Evolutionary conservation across 2,329 filamentous ascomycete species (phyloP).

Genomic region (Xylaria digitata): DNA sequence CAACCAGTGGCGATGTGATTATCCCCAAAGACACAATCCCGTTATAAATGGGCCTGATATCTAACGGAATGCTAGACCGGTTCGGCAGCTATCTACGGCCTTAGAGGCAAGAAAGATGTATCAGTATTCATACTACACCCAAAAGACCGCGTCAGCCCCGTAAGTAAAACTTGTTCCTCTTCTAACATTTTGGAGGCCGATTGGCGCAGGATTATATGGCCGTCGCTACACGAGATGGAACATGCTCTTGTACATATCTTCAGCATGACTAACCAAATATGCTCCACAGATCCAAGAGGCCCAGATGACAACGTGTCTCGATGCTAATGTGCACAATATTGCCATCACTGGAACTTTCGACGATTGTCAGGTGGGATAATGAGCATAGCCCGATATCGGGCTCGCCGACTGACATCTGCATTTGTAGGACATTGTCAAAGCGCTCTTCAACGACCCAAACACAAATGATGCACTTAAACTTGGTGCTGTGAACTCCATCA

Average conservation of each 20-base stretch:
- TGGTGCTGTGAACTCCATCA: constrained; percentile 96
- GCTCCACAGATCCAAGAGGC: constrained; percentile 78
- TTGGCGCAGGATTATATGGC: not conserved
- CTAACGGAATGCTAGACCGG: constrained; percentile 69
- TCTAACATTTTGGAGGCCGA: not conserved
- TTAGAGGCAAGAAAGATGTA: constrained; percentile 95
- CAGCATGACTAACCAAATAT: not conserved
- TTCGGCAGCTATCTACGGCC: constrained; percentile 93
- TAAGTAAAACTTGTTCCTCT: constrained; percentile 49
- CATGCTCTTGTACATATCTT: not conserved
- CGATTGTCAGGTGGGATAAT: constrained; percentile 75
- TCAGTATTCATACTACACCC: constrained; percentile 96
- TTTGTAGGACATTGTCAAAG: constrained; percentile 85
- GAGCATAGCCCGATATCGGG: not conserved
- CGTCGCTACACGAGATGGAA: not conserved
- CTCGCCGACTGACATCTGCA: constrained; percentile 1
- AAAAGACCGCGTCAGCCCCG: constrained; percentile 82
- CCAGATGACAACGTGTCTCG: constrained; percentile 95
- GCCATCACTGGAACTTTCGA: constrained; percentile 93
- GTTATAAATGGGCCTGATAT: not conserved
- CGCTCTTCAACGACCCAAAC: constrained; percentile 85
- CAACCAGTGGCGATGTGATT: constrained; percentile 77
- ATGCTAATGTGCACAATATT: constrained; percentile 92
- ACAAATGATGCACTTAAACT: constrained; percentile 86
- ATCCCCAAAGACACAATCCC: not conserved